Evolutionary conservation across 768 basidiomycete species (phyloP).

Genomic region (Termitomyces sp.): DNA sequence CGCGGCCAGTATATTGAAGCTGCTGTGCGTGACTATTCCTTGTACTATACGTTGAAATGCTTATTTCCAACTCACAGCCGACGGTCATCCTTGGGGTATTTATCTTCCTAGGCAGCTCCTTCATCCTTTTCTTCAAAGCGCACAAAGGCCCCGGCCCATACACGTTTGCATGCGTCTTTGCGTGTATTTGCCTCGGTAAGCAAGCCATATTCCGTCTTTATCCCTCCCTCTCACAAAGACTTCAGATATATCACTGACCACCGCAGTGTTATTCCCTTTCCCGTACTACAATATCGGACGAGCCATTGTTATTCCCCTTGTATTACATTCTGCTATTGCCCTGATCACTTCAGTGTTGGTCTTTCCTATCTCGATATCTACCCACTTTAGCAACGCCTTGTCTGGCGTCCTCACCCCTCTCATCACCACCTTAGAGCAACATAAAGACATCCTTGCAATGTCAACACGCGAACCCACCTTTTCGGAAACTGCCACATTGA

Average conservation of each 20-base stretch:
- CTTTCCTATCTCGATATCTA: slow-evolving; percentile 63
- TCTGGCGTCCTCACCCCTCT: slow-evolving; percentile 47
- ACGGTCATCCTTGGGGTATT: slow-evolving; percentile 58
- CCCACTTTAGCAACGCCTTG: slow-evolving; percentile 51
- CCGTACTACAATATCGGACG: slow-evolving; percentile 58
- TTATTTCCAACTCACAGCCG: slow-evolving; percentile 32
- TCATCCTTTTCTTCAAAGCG: slow-evolving; percentile 59
- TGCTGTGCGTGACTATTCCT: slow-evolving; percentile 22
- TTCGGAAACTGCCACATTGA: slow-evolving; percentile 20
- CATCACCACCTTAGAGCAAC: slow-evolving; percentile 38
- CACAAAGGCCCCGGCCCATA: slow-evolving; percentile 63
- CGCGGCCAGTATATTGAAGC: slow-evolving; percentile 57
- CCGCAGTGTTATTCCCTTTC: slow-evolving; percentile 59
- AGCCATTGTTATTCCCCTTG: slow-evolving; percentile 51
- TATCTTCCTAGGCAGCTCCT: slow-evolving; percentile 54
- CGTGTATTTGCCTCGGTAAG: slow-evolving; percentile 57
- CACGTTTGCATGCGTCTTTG: slow-evolving; percentile 50
- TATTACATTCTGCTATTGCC: slow-evolving; percentile 55
- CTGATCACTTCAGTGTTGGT: slow-evolving; percentile 49
- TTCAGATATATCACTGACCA: slow-evolving; percentile 56
- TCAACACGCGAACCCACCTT: slow-evolving; percentile 41
- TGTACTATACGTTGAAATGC: not conserved
- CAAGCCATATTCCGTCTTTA: not conserved
- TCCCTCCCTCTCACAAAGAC: not conserved
- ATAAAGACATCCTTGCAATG: slow-evolving; percentile 41